A percentile compares a stretch with the other conserved stretches of the same genome.
Conservation (phyloP, 192 early-diverging fungal genomes). For the Endogone sp. region DNA sequence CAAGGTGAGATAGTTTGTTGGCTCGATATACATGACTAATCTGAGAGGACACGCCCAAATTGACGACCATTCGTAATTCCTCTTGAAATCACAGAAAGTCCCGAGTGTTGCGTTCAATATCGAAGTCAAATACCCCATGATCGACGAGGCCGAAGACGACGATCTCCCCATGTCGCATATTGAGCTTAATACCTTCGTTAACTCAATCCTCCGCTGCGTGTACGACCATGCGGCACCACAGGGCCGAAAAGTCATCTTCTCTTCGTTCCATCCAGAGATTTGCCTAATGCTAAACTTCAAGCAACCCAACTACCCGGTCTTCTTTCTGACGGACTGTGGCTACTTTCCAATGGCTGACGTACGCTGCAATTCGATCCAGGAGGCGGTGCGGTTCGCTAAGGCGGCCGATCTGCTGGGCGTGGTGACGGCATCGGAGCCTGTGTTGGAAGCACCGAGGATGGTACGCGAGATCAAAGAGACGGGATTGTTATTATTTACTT, state of each 20-base stretch:
- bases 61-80: too few relatives aligned
- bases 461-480: slow-evolving; percentile 68
- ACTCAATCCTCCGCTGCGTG: slow-evolving; percentile 77
- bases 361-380: slow-evolving; percentile 76
- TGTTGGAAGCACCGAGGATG: slow-evolving; percentile 71
- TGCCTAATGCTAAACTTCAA: slow-evolving; percentile 83
- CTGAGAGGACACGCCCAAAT: too few relatives aligned
- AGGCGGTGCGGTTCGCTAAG: slow-evolving; percentile 75
- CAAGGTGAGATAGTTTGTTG: slow-evolving; percentile 49
- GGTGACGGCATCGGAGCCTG: slow-evolving; percentile 69
- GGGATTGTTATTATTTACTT: slow-evolving; percentile 73
- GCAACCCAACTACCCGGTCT: slow-evolving; percentile 84
- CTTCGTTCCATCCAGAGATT: slow-evolving; percentile 89
- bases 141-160: slow-evolving; percentile 81
- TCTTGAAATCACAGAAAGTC: slow-evolving; percentile 43
- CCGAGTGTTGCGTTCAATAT: slow-evolving; percentile 87
- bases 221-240: slow-evolving; percentile 47
- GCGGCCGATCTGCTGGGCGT: slow-evolving; percentile 72
- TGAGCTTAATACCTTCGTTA: slow-evolving; percentile 85
- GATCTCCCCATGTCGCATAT: slow-evolving; percentile 45
- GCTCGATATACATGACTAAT: too few relatives aligned
- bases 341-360: slow-evolving; percentile 67
- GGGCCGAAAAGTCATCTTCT: slow-evolving; percentile 81
- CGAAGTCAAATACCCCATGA: slow-evolving; percentile 95
- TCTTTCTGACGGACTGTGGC: slow-evolving; percentile 87